A percentile compares a stretch with the other conserved stretches of the same genome.
These are phyloP conservation scores for Taphrina wiesneri DNA, from an alignment of 1,139 yeast species.

Conservation along the genomic window DNA sequence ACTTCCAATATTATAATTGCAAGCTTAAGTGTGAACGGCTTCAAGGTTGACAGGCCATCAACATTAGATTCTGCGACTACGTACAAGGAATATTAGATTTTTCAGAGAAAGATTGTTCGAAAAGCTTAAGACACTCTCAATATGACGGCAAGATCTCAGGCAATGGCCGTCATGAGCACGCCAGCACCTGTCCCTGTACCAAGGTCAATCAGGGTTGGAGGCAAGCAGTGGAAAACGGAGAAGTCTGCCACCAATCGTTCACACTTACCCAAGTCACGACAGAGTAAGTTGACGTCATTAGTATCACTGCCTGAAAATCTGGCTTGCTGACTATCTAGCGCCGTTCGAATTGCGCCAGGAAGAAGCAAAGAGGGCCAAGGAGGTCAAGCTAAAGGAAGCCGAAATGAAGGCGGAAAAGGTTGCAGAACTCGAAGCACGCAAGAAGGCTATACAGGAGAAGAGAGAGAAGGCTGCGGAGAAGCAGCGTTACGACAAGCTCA, in stretches of 20 bases:
- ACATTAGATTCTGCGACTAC: not conserved
- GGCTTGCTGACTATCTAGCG: not conserved
- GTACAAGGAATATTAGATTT: not conserved
- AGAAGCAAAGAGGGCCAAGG: constrained; percentile 12
- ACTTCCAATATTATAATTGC: not conserved
- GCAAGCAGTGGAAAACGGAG: constrained; percentile 28
- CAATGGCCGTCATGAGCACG: constrained; percentile 14
- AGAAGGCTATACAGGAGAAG: constrained; percentile 23
- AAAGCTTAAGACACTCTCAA: not conserved
- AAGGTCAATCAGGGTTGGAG: constrained; percentile 19
- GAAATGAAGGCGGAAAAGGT: constrained; percentile 28
- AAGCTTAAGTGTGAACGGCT: not conserved
- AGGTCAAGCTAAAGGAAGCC: constrained; percentile 26
- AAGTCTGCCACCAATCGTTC: constrained; percentile 29
- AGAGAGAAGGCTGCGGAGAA: constrained; percentile 30
- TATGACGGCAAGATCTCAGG: constrained; percentile 30
- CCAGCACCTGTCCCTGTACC: constrained; percentile 9
- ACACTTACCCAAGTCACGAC: constrained; percentile 17
- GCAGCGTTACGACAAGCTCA: constrained; percentile 31
- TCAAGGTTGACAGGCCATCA: too few relatives aligned
- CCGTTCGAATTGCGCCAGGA: constrained; percentile 25
- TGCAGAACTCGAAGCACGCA: constrained; percentile 26
- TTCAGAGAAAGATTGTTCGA: not conserved
- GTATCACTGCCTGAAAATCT: not conserved
- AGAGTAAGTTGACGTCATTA: not conserved